These are phyloP conservation scores for Fusarium chlamydosporum DNA, from an alignment of 2,329 filamentous ascomycete species.

Conservation along the genomic window DNA sequence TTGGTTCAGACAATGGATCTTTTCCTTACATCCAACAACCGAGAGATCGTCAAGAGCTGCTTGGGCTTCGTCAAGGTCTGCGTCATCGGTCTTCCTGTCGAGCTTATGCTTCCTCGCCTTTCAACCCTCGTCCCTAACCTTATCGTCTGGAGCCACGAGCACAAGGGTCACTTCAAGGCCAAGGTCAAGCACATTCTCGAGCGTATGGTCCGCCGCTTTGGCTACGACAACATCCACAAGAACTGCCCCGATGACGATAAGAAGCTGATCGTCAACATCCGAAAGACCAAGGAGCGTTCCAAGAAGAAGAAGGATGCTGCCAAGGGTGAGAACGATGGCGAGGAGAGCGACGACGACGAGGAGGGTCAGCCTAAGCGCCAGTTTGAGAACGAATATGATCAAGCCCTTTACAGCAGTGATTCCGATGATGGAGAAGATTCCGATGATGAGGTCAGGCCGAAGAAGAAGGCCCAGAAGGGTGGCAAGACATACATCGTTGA, in stretches of 20 bases:
- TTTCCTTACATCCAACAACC: slow-evolving; percentile 95
- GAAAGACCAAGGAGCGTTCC: slow-evolving; percentile 91
- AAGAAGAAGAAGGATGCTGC: slow-evolving; percentile 88
- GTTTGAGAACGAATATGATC: slow-evolving; percentile 94
- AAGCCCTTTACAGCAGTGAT: slow-evolving; percentile 90
- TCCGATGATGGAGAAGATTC: slow-evolving; percentile 67
- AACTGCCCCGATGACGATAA: slow-evolving; percentile 87
- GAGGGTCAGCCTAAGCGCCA: slow-evolving; percentile 66
- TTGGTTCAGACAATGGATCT: slow-evolving; percentile 95
- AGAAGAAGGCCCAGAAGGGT: slow-evolving; percentile 69
- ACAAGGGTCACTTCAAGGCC: slow-evolving; percentile 95
- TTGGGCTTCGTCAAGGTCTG: slow-evolving; percentile 98
- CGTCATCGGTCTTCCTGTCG: slow-evolving; percentile 84
- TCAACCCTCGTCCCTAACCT: slow-evolving; percentile 86
- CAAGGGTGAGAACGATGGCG: slow-evolving; percentile 69
- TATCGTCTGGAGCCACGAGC: slow-evolving; percentile 96
- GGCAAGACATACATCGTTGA: slow-evolving; percentile 90
- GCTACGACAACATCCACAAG: slow-evolving; percentile 82
- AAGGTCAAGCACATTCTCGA: slow-evolving; percentile 99
- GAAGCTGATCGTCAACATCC: slow-evolving; percentile 93
- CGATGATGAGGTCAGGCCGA: slow-evolving; percentile 68
- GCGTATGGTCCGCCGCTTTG: slow-evolving; percentile 92
- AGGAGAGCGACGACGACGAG: slow-evolving; percentile 69
- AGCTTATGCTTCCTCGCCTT: slow-evolving; percentile 83
- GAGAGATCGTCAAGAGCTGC: slow-evolving; percentile 95